Evolutionary conservation across 1,284 basidiomycete genomes (phyloP), one percentile per base, ranked within the genome.

Genomic region (Phaffia rhodozyma): DNA sequence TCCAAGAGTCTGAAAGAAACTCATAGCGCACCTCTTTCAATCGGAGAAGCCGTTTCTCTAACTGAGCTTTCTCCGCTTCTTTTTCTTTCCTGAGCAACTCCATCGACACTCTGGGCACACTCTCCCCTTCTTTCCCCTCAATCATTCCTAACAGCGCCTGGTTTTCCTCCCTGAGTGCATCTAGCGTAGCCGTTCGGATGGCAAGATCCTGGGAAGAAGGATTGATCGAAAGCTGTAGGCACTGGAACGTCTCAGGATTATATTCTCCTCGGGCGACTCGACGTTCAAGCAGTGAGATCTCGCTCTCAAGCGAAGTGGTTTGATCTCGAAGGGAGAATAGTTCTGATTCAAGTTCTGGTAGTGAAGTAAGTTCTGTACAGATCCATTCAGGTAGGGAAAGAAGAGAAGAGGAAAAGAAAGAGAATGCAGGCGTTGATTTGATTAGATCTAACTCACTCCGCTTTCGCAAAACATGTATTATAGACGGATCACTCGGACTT

Each of bases 251-350:
- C 18, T 69, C 68, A 5, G 76, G 72, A 67, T 82, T 78, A 72
- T 78, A 81, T 65, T 81, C 79, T 49, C 81, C 81, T 0, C 77
- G 74, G 16, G 74, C 75, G 16, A 79, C 75, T 9, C 77, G 74
- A 11, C 70, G 70, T 71, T 78, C 78, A 5, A 81, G 72, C 50
- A 73, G 72, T 53, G 75, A 76, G 62, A 79, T 75, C 67, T 80
- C 78, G 4, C 70, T 70, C n/a, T 75, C 75, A 21, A 80, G 71
- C 0, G 72, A 69, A 7, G 74, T 75, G 73, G 70, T 23, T 77
- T 74, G 48, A 77, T 68, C 55, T 74, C 69, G 52, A 69, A 72
- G 71, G 0, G 67, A 56, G 60, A 71, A 69, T 30, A 73, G 29
- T 21, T 51, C 47, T 48, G 50, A 49, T 38, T 48, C 43, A 18